These are phyloP conservation scores for Heteromeles arbutifolia DNA, from an alignment of 306 rosid species.

Conservation along the genomic window DNA sequence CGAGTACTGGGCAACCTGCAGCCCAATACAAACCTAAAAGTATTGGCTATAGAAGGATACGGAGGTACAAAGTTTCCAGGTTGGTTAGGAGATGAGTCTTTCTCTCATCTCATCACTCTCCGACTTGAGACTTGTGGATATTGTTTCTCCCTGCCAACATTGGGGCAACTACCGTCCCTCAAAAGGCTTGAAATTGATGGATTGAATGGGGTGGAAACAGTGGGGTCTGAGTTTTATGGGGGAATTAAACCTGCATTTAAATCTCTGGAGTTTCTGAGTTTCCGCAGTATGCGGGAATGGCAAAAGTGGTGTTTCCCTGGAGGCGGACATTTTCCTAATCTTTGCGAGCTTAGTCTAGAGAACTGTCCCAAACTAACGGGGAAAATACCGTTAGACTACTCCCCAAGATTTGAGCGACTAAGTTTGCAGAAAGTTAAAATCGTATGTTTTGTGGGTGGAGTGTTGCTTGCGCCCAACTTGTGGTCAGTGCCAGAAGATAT, in stretches of 20 bases:
- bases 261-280: background rate
- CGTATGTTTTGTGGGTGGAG: background rate
- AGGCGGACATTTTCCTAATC: background rate
- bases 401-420: background rate
- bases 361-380: background rate
- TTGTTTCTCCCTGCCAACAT: background rate
- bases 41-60: background rate
- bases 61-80: background rate
- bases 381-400: background rate
- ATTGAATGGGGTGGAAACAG: too few relatives aligned
- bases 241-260: background rate
- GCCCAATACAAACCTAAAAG: background rate
- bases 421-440: background rate
- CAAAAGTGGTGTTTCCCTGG: background rate
- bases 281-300: background rate
- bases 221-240: background rate
- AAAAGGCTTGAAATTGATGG: background rate
- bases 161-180: background rate
- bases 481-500: background rate
- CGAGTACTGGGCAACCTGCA: background rate
- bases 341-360: background rate
- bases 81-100: background rate
- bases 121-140: background rate
- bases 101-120: background rate
- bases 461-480: background rate